These are phyloP conservation scores for Leishmania gerbilli DNA, from an alignment of 208 protist genomes.

Conservation along the genomic window DNA sequence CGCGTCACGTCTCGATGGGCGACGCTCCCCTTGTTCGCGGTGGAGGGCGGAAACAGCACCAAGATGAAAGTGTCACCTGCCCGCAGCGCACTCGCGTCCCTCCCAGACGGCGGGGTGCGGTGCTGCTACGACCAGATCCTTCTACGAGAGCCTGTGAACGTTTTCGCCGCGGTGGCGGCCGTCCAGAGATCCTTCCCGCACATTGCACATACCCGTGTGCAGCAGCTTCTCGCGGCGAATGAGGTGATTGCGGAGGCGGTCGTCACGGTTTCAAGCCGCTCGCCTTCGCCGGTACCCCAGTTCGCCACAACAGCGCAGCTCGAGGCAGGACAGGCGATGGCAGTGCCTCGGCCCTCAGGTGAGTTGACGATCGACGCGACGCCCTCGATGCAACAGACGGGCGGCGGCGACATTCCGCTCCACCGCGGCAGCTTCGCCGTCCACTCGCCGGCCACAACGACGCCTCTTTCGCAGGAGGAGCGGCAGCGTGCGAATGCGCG, in stretches of 20 bases:
- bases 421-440: neutral
- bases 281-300: neutral
- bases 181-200: constrained; percentile 68
- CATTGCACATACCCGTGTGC: constrained; percentile 48
- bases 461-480: constrained; percentile 27
- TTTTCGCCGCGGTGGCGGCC: constrained; percentile 31
- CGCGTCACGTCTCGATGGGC: constrained; percentile 1
- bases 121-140: constrained; percentile 55
- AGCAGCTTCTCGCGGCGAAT: constrained; percentile 54
- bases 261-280: neutral
- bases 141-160: constrained; percentile 64
- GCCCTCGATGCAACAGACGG: neutral
- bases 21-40: neutral
- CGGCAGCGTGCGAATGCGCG: constrained; percentile 42
- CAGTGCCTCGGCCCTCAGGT: neutral
- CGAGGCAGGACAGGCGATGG: neutral
- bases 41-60: neutral
- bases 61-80: neutral
- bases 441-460: neutral
- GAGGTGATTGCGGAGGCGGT: constrained; percentile 51
- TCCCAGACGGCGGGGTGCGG: neutral
- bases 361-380: neutral
- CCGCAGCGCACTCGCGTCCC: neutral
- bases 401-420: neutral
- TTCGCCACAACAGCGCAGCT: too few relatives aligned